A percentile compares a stretch with the other conserved stretches of the same genome.
Evolutionary conservation across 768 basidiomycete genomes (phyloP).

Genomic region (Lepiota venenata): DNA sequence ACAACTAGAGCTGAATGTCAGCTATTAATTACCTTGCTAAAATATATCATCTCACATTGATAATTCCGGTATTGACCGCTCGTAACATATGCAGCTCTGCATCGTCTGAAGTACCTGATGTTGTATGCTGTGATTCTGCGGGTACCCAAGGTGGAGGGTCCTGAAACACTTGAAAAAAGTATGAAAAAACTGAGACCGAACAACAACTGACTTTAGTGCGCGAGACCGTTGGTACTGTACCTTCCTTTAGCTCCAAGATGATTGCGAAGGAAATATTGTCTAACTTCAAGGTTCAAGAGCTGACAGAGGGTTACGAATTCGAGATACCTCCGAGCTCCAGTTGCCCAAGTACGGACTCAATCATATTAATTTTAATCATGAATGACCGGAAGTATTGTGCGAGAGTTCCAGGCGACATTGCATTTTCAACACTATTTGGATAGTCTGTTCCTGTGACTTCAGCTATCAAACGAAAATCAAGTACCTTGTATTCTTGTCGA

Average conservation of each 20-base stretch:
- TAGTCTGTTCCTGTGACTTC: not conserved
- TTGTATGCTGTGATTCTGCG: constrained; percentile 66
- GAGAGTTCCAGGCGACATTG: constrained; percentile 60
- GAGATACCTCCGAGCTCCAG: constrained; percentile 50
- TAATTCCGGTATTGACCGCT: constrained; percentile 80
- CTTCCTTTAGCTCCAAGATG: constrained; percentile 75
- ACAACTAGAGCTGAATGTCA: constrained; percentile 42
- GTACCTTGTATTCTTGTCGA: constrained; percentile 69
- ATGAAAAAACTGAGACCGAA: not conserved
- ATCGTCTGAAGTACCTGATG: constrained; percentile 56
- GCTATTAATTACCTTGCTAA: not conserved
- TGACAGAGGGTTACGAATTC: not conserved
- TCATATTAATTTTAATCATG: constrained; percentile 74
- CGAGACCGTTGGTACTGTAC: constrained; percentile 49
- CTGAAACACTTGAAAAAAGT: constrained; percentile 24
- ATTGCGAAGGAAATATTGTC: constrained; percentile 80
- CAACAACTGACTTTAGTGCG: constrained; percentile 37
- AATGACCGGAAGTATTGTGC: constrained; percentile 81
- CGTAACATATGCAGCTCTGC: constrained; percentile 74
- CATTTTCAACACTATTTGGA: constrained; percentile 60
- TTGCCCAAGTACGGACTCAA: constrained; percentile 67
- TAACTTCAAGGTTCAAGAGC: constrained; percentile 17
- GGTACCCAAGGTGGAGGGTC: constrained; percentile 82
- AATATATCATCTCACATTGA: constrained; percentile 50
- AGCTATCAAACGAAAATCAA: constrained; percentile 7